Evolutionary conservation across 2,329 filamentous ascomycete species (phyloP).

Genomic region (Hymenoscyphus linearis): DNA sequence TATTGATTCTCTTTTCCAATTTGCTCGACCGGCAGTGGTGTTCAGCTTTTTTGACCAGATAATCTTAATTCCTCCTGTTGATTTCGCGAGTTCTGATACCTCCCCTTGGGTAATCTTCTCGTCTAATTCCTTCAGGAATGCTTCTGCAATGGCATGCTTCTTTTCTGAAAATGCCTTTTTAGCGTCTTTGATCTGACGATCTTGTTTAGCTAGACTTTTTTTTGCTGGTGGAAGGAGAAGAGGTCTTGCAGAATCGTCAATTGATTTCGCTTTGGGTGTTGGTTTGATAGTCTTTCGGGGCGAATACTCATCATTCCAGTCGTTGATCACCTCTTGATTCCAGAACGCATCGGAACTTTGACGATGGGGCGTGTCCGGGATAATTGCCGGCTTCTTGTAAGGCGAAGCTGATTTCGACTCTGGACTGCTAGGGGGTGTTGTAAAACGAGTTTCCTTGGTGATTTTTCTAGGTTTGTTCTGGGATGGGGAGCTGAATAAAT

Average conservation of each 20-base stretch:
- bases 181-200: conserved; percentile 35
- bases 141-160: conserved; percentile 58
- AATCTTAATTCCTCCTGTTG: conserved; percentile 66
- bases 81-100: conserved; percentile 51
- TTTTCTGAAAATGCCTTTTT: conserved; percentile 57
- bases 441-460: conserved; percentile 19
- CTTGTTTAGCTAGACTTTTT: conserved; percentile 32
- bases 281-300: conserved; percentile 40
- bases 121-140: conserved; percentile 68
- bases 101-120: conserved; percentile 53
- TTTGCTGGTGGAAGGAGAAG: conserved; percentile 20
- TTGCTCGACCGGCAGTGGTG: conserved; percentile 71
- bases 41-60: conserved; percentile 75
- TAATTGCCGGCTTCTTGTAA: conserved; percentile 32
- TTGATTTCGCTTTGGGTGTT: conserved; percentile 26
- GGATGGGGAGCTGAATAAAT: conserved; percentile 22
- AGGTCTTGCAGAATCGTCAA: conserved; percentile 1
- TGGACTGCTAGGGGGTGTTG: conserved; percentile 29
- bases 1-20: conserved; percentile 60
- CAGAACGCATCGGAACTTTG: conserved; percentile 54
- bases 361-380: conserved; percentile 50
- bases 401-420: conserved; percentile 25
- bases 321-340: conserved; percentile 52
- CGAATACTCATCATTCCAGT: conserved; percentile 60
- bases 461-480: conserved; percentile 17